phyloP scores from a whole-genome alignment of 768 basidiomycete genomes.

The Russula earlei region DNA sequence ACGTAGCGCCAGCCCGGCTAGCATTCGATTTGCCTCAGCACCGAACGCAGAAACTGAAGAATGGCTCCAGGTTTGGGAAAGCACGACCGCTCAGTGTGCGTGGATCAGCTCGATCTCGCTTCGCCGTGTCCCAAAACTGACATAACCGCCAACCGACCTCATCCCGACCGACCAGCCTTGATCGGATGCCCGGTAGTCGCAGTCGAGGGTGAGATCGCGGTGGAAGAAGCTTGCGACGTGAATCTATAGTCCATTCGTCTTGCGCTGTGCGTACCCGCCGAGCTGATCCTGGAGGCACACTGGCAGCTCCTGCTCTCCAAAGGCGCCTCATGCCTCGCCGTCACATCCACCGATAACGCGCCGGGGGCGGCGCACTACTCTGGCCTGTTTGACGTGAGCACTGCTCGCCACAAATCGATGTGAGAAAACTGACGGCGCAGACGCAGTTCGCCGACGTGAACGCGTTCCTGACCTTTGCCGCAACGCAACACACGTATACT shows the following conservation, averaged over 20 bases:
- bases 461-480: constrained; percentile 77
- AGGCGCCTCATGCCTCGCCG: constrained; percentile 54
- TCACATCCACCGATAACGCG: constrained; percentile 32
- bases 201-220: constrained; percentile 60
- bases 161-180: constrained; percentile 41
- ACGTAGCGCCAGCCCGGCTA: constrained; percentile 17
- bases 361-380: constrained; percentile 25
- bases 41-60: constrained; percentile 34
- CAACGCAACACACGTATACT: constrained; percentile 60
- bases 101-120: background rate
- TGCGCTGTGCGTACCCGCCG: background rate
- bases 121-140: background rate
- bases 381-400: constrained; percentile 69
- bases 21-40: constrained; percentile 20
- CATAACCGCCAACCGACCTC: background rate
- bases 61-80: constrained; percentile 53
- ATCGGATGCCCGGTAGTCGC: constrained; percentile 59
- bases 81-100: constrained; percentile 49
- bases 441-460: constrained; percentile 77
- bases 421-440: too few relatives aligned
- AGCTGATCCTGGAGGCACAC: constrained; percentile 5
- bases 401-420: too few relatives aligned
- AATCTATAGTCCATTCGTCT: constrained; percentile 19
- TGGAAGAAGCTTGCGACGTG: constrained; percentile 79
- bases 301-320: constrained; percentile 52